Evolutionary conservation across 345 rosid species (phyloP).

Genomic region (Bruguiera sexangula): DNA sequence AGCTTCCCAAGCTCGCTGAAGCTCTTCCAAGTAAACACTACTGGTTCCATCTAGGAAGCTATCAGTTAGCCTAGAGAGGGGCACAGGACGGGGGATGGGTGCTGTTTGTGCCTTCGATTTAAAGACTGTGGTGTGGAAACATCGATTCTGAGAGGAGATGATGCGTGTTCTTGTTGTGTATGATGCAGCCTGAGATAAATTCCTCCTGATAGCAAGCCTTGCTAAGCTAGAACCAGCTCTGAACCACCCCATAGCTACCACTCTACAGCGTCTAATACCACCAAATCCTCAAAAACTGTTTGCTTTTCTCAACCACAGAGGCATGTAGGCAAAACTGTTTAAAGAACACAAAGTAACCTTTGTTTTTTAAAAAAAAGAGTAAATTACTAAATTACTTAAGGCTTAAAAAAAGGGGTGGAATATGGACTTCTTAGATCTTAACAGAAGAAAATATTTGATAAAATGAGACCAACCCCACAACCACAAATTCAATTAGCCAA

Average conservation of each 20-base stretch:
- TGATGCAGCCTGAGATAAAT: slow-evolving; percentile 47
- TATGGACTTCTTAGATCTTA: too few relatives aligned
- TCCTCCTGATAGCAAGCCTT: slow-evolving; percentile 60
- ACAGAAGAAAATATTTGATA: too few relatives aligned
- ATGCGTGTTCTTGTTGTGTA: slow-evolving; percentile 41
- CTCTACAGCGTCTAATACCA: background rate
- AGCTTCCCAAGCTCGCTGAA: slow-evolving; percentile 78
- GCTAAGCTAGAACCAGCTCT: slow-evolving; percentile 59
- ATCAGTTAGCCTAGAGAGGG: slow-evolving; percentile 72
- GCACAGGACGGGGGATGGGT: slow-evolving; percentile 72
- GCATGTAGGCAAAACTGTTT: too few relatives aligned
- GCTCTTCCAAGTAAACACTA: slow-evolving; percentile 74
- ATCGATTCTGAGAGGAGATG: slow-evolving; percentile 39
- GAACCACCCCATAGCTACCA: slow-evolving; percentile 58
- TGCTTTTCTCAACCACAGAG: background rate
- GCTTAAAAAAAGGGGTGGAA: too few relatives aligned
- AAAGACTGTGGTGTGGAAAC: slow-evolving; percentile 50
- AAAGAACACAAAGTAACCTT: too few relatives aligned
- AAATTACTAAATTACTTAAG: too few relatives aligned
- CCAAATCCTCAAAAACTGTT: slow-evolving; percentile 3
- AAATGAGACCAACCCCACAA: too few relatives aligned
- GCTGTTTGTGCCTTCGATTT: slow-evolving; percentile 58
- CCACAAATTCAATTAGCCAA: too few relatives aligned
- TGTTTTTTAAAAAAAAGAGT: too few relatives aligned
- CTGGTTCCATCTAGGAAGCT: slow-evolving; percentile 77